phyloP scores from a whole-genome alignment of 2,329 filamentous ascomycete species.

The Graphium sp. region DNA sequence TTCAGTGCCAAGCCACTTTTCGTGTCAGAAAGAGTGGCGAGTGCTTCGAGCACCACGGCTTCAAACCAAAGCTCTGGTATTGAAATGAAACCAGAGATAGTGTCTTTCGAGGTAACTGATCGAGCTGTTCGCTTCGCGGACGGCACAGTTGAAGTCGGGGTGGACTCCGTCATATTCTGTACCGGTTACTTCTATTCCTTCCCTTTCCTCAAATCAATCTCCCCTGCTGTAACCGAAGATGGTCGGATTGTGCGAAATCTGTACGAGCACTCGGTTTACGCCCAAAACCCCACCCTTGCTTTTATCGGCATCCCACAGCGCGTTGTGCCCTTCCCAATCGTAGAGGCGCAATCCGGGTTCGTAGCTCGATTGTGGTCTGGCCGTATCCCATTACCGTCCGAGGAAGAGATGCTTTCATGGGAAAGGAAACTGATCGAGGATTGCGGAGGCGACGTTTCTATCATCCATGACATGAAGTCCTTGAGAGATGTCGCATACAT shows the following conservation, averaged over 20 bases:
- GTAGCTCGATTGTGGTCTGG: constrained; percentile 40
- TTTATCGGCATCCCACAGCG: constrained; percentile 52
- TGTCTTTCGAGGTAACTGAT: not conserved
- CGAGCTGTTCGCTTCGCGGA: not conserved
- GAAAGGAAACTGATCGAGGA: too few species aligned
- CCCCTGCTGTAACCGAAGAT: constrained; percentile 43
- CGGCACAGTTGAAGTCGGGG: constrained; percentile 19
- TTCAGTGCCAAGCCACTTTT: constrained; percentile 33
- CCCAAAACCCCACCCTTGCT: constrained; percentile 42
- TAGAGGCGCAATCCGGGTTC: constrained; percentile 51
- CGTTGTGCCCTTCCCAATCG: constrained; percentile 50
- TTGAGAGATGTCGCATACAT: too few species aligned
- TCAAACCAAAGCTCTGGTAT: not conserved
- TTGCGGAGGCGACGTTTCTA: too few species aligned
- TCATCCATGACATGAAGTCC: too few species aligned
- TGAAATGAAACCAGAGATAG: not conserved
- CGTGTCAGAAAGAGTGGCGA: constrained; percentile 20
- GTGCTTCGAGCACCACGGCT: not conserved
- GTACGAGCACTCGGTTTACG: constrained; percentile 57
- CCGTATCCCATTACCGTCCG: constrained; percentile 44
- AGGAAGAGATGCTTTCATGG: constrained; percentile 53
- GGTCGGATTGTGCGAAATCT: constrained; percentile 49
- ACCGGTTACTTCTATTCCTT: constrained; percentile 55
- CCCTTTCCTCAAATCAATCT: constrained; percentile 46
- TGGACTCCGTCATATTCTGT: constrained; percentile 46